Conservation (phyloP, 2,329 filamentous ascomycete species). For the Diplodia sapinea region DNA sequence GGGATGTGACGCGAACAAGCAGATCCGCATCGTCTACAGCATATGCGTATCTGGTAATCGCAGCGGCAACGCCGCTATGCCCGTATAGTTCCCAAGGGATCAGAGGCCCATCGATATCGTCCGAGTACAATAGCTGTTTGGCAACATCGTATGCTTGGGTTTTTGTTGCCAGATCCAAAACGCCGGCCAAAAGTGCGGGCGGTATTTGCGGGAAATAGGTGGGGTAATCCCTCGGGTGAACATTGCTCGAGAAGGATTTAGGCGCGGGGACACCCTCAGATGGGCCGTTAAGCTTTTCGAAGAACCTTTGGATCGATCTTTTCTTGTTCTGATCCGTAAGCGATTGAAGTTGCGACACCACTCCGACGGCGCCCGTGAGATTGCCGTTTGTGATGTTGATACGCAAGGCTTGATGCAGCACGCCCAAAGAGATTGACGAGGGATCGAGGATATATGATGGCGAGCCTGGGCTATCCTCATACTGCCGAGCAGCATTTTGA, state of each 20-base stretch:
- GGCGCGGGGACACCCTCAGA: slow-evolving; percentile 31
- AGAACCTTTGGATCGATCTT: slow-evolving; percentile 51
- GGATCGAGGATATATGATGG: slow-evolving; percentile 53
- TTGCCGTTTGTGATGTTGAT: slow-evolving; percentile 49
- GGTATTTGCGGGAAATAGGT: slow-evolving; percentile 55
- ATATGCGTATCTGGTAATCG: slow-evolving; percentile 61
- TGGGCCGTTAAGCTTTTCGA: slow-evolving; percentile 42
- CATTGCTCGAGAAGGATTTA: slow-evolving; percentile 44
- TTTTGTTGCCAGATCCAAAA: slow-evolving; percentile 59
- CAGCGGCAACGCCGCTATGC: slow-evolving; percentile 56
- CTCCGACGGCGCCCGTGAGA: slow-evolving; percentile 46
- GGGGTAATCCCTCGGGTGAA: slow-evolving; percentile 42
- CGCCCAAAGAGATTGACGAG: slow-evolving; percentile 49
- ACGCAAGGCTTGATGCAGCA: slow-evolving; percentile 52
- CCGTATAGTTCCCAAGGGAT: slow-evolving; percentile 55
- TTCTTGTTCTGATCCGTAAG: slow-evolving; percentile 53
- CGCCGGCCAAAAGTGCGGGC: slow-evolving; percentile 53
- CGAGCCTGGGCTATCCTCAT: slow-evolving; percentile 33
- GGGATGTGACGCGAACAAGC: slow-evolving; percentile 36
- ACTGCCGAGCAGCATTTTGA: slow-evolving; percentile 43
- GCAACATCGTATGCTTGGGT: slow-evolving; percentile 57
- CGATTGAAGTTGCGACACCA: slow-evolving; percentile 47
- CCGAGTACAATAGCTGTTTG: slow-evolving; percentile 59
- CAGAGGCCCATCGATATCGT: slow-evolving; percentile 61
- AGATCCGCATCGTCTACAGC: slow-evolving; percentile 53